phyloP scores from a whole-genome alignment of 163 green algal genomes.

The Trebouxia gelatinosa region DNA sequence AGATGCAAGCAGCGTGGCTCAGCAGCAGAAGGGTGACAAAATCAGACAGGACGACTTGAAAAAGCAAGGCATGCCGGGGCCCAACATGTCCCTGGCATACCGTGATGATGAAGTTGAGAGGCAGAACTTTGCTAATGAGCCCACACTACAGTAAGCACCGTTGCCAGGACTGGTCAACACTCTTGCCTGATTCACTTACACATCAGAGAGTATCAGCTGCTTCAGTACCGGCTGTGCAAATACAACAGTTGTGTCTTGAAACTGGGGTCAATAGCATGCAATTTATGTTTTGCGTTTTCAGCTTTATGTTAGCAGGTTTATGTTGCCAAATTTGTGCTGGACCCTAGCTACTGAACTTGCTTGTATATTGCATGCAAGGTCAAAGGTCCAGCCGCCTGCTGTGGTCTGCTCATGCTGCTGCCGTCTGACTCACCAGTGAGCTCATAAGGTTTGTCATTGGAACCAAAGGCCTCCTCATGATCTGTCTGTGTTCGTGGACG shows the following conservation, averaged over 20 bases:
- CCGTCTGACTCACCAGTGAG: too few relatives aligned
- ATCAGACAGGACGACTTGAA: slow-evolving; percentile 43
- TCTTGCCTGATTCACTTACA: too few relatives aligned
- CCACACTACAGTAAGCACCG: not conserved
- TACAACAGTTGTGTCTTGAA: not conserved
- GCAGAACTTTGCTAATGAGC: slow-evolving; percentile 28
- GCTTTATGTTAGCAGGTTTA: not conserved
- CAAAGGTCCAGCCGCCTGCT: too few relatives aligned
- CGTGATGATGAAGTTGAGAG: slow-evolving; percentile 39
- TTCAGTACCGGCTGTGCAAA: not conserved
- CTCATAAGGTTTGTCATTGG: too few relatives aligned
- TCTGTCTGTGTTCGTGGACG: not conserved
- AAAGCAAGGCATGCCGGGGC: slow-evolving; percentile 29
- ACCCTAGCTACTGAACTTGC: too few relatives aligned
- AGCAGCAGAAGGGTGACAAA: not conserved
- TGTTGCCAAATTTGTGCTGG: too few relatives aligned
- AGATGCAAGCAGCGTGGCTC: not conserved
- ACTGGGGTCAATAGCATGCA: not conserved
- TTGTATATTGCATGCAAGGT: too few relatives aligned
- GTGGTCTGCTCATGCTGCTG: too few relatives aligned
- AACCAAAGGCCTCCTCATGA: not conserved
- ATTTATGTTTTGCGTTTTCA: not conserved
- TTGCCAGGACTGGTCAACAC: too few relatives aligned
- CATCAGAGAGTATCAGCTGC: too few relatives aligned
- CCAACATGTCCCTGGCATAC: slow-evolving; percentile 36